Conservation (phyloP, 2,329 filamentous ascomycete genomes). For the Cladosporium oxysporum region DNA sequence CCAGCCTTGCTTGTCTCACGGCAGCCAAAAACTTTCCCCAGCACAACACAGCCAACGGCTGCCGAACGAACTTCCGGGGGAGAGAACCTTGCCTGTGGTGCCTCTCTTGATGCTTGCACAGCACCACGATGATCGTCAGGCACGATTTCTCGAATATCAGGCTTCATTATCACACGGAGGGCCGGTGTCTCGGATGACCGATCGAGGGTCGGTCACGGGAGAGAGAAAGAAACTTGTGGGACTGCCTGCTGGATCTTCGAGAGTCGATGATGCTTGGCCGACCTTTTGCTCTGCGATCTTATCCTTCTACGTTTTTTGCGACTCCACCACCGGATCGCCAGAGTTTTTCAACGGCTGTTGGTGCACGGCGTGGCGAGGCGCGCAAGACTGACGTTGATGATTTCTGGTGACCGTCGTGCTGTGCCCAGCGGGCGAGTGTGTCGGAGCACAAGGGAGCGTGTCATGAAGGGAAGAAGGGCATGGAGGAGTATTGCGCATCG, state of each 20-base stretch:
- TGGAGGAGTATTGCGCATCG: background rate
- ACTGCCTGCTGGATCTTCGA: background rate
- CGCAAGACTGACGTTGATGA: background rate
- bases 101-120: too few relatives aligned
- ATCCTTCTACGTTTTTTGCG: background rate
- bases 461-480: too few relatives aligned
- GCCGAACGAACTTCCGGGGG: background rate
- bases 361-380: background rate
- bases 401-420: background rate
- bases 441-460: too few relatives aligned
- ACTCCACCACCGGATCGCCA: too few relatives aligned
- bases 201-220: background rate
- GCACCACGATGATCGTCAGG: background rate
- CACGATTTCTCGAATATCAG: background rate
- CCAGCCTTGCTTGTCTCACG: conserved; percentile 3
- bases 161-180: background rate
- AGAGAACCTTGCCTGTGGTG: background rate
- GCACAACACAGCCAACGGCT: background rate
- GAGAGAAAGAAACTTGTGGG: background rate
- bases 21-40: background rate
- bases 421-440: background rate
- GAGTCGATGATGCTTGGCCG: conserved; percentile 1
- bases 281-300: background rate
- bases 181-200: background rate
- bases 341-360: background rate